phyloP scores from a whole-genome alignment of 108 stramenopile genomes.

The Fragilaria crotonensis region DNA sequence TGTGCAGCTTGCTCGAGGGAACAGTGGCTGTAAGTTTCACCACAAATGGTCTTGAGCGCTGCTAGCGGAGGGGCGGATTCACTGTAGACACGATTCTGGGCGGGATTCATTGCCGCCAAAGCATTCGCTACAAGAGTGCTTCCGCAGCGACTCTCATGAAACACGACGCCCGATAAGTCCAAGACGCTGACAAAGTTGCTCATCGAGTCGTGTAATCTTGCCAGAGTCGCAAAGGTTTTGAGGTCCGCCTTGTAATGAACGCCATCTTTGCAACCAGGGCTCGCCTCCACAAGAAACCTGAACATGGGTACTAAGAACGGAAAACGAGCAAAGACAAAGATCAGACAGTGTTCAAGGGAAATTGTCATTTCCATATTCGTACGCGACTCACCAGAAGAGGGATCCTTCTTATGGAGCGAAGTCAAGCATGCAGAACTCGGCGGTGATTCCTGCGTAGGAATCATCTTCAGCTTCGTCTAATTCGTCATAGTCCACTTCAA shows the following conservation, averaged over 20 bases:
- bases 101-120: constrained; percentile 64
- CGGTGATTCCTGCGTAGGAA: constrained; percentile 41
- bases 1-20: constrained; percentile 28
- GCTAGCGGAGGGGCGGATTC: constrained; percentile 73
- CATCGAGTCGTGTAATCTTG: too few species aligned
- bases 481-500: too few species aligned
- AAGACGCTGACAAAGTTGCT: constrained; percentile 12
- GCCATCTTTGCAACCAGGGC: constrained; percentile 24
- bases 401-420: constrained; percentile 62
- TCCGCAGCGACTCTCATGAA: constrained; percentile 92
- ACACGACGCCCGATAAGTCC: constrained; percentile 72
- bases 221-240: constrained; percentile 1
- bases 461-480: too few species aligned
- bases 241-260: too few species aligned
- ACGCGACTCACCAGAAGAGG: too few species aligned
- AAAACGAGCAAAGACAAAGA: too few species aligned
- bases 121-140: constrained; percentile 90
- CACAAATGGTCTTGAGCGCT: constrained; percentile 57
- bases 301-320: constrained; percentile 77
- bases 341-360: too few species aligned
- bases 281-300: constrained; percentile 44
- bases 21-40: constrained; percentile 29
- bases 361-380: too few species aligned
- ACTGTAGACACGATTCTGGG: constrained; percentile 59
- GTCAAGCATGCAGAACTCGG: constrained; percentile 55